Evolutionary conservation across 2,329 filamentous ascomycete genomes (phyloP), one percentile per base, ranked within the genome.

Genomic region (Westerdykella aurantiaca): DNA sequence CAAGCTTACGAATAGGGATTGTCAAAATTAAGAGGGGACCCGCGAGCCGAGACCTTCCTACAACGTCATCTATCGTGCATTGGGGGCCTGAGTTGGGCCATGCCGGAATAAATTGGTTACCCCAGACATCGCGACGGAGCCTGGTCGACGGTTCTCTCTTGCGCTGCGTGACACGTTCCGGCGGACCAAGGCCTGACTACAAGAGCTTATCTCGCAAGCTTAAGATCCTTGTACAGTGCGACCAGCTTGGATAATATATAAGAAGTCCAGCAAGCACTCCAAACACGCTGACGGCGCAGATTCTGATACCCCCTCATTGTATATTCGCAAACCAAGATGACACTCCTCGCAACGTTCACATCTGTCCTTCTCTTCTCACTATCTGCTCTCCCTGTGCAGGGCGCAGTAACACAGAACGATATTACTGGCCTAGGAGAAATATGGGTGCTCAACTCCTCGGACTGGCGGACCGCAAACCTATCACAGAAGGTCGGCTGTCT

Each of bases 341-440:
- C 38, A 5, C 38, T 39, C 18, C 31, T 34, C 44, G 40, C 34
- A 41, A 31, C 43, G 10, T 23, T 53, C 21, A 39, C 47, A 34
- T 52, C 48, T 31, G 14, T 50, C 18, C 9, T 52, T n/a, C 33
- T 52, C 42, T 34, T 46, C 9, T 14, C 33, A 14, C 33, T 35
- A 9, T 38, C 48, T 3, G 45, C 46, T 6, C 41, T 48, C 7
- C 31, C 54, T 7, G 31, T 46, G 25, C 44, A 48, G 11, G 57
- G 57, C 2, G 45, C 45, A 17, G 46, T 58, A 9, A 50, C 52
- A 14, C 54, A 61, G 40, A 45, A 47, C n/a, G 52, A 63, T 38
- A 64, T 61, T 44, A 53, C 50, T 5, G 63, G 63, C 42, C 43
- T 51, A 21, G 63, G 63, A 17, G 49, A 55, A 38, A 64, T 66